phyloP scores from a whole-genome alignment of 805 yeast species.

The Myxozyma geophila region DNA sequence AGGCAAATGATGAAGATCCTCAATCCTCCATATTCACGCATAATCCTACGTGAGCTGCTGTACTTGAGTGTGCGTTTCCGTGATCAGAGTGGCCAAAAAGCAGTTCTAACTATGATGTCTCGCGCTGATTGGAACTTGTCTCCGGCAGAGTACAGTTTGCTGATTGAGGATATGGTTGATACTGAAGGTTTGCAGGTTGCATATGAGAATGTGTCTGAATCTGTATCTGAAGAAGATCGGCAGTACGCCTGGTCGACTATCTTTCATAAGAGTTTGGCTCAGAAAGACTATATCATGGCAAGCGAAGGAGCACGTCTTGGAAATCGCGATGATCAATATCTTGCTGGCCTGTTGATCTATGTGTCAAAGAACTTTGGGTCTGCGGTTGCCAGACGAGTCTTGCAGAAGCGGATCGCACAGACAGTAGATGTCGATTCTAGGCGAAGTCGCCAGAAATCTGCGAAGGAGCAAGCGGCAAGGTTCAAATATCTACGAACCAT shows the following conservation, averaged over 20 bases:
- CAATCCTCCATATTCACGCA: constrained; percentile 16
- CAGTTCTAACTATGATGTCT: constrained; percentile 1
- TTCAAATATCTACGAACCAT: background rate
- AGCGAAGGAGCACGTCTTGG: background rate
- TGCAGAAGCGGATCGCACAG: constrained; percentile 9
- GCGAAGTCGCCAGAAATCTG: background rate
- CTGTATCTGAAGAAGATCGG: background rate
- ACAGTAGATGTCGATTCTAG: background rate
- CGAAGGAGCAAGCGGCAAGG: background rate
- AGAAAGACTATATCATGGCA: constrained; percentile 6
- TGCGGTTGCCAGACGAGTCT: constrained; percentile 11
- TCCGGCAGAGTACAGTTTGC: constrained; percentile 22
- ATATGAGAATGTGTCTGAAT: background rate
- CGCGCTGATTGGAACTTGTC: constrained; percentile 1
- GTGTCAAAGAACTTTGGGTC: constrained; percentile 18
- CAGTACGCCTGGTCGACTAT: constrained; percentile 20
- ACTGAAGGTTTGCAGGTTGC: constrained; percentile 17
- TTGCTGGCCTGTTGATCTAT: constrained; percentile 9
- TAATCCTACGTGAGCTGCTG: constrained; percentile 19
- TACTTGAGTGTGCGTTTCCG: constrained; percentile 4
- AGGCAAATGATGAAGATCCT: constrained; percentile 11
- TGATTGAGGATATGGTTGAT: constrained; percentile 13
- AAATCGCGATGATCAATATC: constrained; percentile 8
- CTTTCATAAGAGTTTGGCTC: constrained; percentile 6
- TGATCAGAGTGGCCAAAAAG: constrained; percentile 1